phyloP scores from a whole-genome alignment of 306 rosid species.

The Urtica urens region DNA sequence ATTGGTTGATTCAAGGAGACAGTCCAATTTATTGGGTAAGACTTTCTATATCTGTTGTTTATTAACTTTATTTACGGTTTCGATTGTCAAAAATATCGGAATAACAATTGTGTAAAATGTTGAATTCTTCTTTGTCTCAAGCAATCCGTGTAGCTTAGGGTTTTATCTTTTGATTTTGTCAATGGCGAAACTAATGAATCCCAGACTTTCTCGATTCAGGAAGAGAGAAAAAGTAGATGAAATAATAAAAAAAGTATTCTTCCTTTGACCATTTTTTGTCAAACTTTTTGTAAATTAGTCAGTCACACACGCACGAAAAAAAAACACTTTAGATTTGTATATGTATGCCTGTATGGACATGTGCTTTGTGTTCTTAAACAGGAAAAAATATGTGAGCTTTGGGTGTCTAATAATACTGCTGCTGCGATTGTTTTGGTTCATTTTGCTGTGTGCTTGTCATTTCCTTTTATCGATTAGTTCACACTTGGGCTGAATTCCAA shows the following conservation, averaged over 20 bases:
- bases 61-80: not conserved
- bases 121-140: slow-evolving; percentile 18
- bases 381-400: slow-evolving; percentile 13
- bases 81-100: not conserved
- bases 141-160: slow-evolving; percentile 7
- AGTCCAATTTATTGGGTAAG: slow-evolving; percentile 37
- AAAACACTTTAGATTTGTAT: not conserved
- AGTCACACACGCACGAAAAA: too few species aligned
- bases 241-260: slow-evolving; percentile 10
- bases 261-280: slow-evolving; percentile 37
- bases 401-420: slow-evolving; percentile 5
- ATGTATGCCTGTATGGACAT: slow-evolving; percentile 16
- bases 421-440: not conserved
- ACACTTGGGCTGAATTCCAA: not conserved
- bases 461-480: slow-evolving; percentile 19
- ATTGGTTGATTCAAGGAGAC: slow-evolving; percentile 18
- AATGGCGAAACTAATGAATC: too few species aligned
- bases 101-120: slow-evolving; percentile 12
- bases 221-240: not conserved
- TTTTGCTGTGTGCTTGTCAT: slow-evolving; percentile 4
- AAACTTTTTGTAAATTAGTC: slow-evolving; percentile 9
- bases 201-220: slow-evolving; percentile 3
- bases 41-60: slow-evolving; percentile 11
- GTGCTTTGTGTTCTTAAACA: slow-evolving; percentile 25
- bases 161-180: slow-evolving; percentile 23